Evolutionary conservation across 2,329 filamentous ascomycete genomes (phyloP).

Genomic region (Microdochium trichocladiopsis): DNA sequence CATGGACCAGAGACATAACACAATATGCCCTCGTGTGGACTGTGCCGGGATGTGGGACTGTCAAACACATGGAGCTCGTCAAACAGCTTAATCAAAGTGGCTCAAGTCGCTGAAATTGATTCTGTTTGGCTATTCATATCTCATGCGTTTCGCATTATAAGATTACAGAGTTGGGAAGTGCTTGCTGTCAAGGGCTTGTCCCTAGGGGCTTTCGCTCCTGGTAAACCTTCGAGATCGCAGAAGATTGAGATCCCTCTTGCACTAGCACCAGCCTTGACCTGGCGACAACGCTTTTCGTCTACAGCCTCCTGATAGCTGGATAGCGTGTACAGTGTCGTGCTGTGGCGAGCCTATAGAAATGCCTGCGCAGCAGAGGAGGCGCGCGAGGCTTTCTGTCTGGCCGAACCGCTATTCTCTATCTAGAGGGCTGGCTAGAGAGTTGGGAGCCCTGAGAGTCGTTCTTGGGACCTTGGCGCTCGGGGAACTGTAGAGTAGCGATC

Average conservation of each 20-base stretch:
- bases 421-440: constrained; percentile 28
- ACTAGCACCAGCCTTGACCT: too few relatives aligned
- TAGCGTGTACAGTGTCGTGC: background rate
- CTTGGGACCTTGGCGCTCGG: constrained; percentile 42
- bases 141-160: background rate
- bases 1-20: too few relatives aligned
- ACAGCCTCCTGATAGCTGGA: too few relatives aligned
- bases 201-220: too few relatives aligned
- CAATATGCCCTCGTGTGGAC: too few relatives aligned
- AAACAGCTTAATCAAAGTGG: too few relatives aligned
- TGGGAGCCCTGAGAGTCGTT: constrained; percentile 44
- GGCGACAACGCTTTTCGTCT: too few relatives aligned
- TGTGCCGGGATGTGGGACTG: too few relatives aligned
- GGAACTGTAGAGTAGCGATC: constrained; percentile 31
- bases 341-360: background rate
- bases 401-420: background rate
- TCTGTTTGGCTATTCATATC: background rate
- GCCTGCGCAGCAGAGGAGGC: background rate
- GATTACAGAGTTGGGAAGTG: background rate
- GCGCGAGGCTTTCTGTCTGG: background rate
- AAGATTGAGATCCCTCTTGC: too few relatives aligned
- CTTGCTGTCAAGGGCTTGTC: background rate
- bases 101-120: background rate
- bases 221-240: too few relatives aligned
- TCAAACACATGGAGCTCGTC: too few relatives aligned